Evolutionary conservation across 345 rosid species (phyloP).

Genomic region (Eutrema yunnanense): DNA sequence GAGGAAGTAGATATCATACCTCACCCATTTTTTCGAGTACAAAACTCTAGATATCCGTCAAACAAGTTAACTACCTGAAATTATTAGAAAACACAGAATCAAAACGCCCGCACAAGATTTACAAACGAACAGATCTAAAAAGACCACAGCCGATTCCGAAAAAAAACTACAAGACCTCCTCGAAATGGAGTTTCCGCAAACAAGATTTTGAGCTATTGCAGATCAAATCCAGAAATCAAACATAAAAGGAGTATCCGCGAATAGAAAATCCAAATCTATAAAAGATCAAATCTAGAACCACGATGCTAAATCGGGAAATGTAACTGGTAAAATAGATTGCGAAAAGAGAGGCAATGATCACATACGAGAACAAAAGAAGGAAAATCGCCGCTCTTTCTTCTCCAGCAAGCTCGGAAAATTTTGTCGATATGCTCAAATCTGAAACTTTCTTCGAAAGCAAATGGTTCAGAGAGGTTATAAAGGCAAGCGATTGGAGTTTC

Average conservation of each 20-base stretch:
- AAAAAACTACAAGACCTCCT: neutral
- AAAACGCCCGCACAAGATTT: neutral
- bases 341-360: neutral
- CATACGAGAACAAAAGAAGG: constrained; percentile 13
- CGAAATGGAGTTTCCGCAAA: neutral
- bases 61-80: constrained; percentile 5
- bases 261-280: neutral
- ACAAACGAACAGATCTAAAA: constrained; percentile 14
- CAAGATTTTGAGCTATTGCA: neutral
- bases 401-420: neutral
- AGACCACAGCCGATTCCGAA: neutral
- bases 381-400: neutral
- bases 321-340: neutral
- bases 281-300: neutral
- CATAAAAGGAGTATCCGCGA: neutral
- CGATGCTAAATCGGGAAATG: constrained; percentile 2
- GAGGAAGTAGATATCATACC: constrained; percentile 32
- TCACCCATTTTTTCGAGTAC: constrained; percentile 53
- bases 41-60: neutral
- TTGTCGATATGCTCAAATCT: neutral
- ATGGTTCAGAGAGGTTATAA: constrained; percentile 22
- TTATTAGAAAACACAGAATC: neutral
- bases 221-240: neutral
- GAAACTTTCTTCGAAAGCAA: neutral
- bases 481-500: neutral